Percentiles rank a stretch among this genome's conserved stretches.
These are phyloP conservation scores for Porphyra umbilicalis DNA, from an alignment of 31 red algal species.

Conservation along the genomic window DNA sequence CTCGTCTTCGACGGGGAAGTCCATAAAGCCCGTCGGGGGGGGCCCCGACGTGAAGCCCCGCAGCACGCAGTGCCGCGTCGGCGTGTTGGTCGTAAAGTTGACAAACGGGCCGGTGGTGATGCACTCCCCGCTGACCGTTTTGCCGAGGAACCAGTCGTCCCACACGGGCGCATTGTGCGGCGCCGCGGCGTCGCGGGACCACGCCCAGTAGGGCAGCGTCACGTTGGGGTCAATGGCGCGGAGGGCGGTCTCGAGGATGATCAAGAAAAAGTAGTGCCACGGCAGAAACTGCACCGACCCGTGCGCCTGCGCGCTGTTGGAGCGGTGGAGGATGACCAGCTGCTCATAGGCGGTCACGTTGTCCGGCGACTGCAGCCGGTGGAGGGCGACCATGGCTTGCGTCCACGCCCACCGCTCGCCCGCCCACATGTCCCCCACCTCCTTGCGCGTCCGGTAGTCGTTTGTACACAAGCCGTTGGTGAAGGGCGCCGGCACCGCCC, in stretches of 20 bases:
- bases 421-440: neutral
- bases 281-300: conserved; percentile 54
- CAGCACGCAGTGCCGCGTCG: conserved; percentile 23
- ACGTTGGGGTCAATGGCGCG: conserved; percentile 44
- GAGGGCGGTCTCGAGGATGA: conserved; percentile 40
- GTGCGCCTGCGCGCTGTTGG: conserved; percentile 32
- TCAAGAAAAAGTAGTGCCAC: conserved; percentile 59
- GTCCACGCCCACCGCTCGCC: neutral
- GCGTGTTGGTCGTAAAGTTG: conserved; percentile 13
- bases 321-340: conserved; percentile 26
- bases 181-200: conserved; percentile 24
- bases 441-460: neutral
- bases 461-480: neutral
- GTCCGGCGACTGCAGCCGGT: neutral
- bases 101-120: conserved; percentile 19
- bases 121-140: conserved; percentile 24
- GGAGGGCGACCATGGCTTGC: neutral
- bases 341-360: conserved; percentile 16
- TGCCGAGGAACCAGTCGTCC: conserved; percentile 1
- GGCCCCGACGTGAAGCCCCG: conserved; percentile 28
- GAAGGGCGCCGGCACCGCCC: neutral
- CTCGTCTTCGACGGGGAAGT: conserved; percentile 18
- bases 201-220: conserved; percentile 64
- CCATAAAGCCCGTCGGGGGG: conserved; percentile 19
- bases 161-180: conserved; percentile 28